Conservation (phyloP, 148 eudicot species). For the Persicaria maculosa region DNA sequence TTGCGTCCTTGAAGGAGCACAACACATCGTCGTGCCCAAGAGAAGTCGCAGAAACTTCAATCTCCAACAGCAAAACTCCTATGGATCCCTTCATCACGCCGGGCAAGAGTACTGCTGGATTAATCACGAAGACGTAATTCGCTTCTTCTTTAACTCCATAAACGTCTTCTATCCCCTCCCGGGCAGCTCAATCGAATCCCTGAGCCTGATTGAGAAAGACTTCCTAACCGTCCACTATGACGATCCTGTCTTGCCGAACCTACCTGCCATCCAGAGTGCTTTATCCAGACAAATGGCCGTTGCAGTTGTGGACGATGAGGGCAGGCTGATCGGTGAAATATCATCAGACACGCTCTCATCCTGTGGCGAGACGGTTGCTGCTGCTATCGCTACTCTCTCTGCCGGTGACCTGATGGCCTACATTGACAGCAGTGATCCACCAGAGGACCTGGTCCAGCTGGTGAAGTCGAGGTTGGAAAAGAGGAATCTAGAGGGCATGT, state of each 20-base stretch:
- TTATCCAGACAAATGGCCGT: slow-evolving; percentile 41
- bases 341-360: slow-evolving; percentile 53
- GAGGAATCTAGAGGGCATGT: slow-evolving; percentile 41
- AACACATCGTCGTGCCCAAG: slow-evolving; percentile 58
- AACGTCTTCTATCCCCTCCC: slow-evolving; percentile 65
- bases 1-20: slow-evolving; percentile 77
- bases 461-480: slow-evolving; percentile 55
- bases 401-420: slow-evolving; percentile 78
- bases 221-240: slow-evolving; percentile 40
- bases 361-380: slow-evolving; percentile 58
- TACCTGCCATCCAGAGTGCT: slow-evolving; percentile 32
- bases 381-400: slow-evolving; percentile 56
- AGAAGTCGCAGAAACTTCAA: slow-evolving; percentile 19
- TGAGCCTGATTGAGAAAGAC: slow-evolving; percentile 41
- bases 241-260: slow-evolving; percentile 43
- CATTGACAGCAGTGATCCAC: slow-evolving; percentile 55
- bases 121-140: slow-evolving; percentile 75
- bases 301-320: slow-evolving; percentile 60
- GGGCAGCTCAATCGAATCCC: slow-evolving; percentile 43
- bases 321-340: slow-evolving; percentile 66
- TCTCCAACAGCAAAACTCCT: slow-evolving; percentile 33
- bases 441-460: slow-evolving; percentile 54
- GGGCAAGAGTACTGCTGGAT: slow-evolving; percentile 51
- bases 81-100: slow-evolving; percentile 12
- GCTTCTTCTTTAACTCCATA: slow-evolving; percentile 73